Percentiles rank a stretch among this genome's conserved stretches.
These are phyloP conservation scores for Pseudocercospora pini-densiflorae DNA, from an alignment of 2,329 filamentous ascomycete genomes.

Conservation along the genomic window DNA sequence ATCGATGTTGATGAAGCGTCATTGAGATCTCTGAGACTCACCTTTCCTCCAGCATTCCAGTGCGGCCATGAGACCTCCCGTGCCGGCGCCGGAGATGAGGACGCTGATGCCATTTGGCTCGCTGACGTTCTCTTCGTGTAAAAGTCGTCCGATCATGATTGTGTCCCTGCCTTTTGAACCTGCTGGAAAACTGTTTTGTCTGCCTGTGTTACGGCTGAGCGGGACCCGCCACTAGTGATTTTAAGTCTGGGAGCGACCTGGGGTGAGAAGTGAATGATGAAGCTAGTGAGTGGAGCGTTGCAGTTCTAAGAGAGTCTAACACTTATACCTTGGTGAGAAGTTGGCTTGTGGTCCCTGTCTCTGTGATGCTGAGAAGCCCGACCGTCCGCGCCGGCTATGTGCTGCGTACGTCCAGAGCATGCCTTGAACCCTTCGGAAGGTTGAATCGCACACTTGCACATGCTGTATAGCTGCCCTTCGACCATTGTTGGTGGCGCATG, in stretches of 20 bases:
- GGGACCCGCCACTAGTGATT: background rate
- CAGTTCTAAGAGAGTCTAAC: background rate
- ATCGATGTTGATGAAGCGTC: background rate
- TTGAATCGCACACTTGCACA: background rate
- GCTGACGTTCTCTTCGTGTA: background rate
- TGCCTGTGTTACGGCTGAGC: background rate
- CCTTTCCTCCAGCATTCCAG: constrained; percentile 29
- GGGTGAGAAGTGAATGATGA: background rate
- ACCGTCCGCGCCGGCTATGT: background rate
- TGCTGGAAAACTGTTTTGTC: background rate
- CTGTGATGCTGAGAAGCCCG: background rate
- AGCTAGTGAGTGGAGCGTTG: background rate
- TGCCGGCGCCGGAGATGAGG: constrained; percentile 25
- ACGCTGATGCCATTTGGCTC: constrained; percentile 3
- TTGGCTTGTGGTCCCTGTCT: background rate
- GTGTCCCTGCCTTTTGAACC: background rate
- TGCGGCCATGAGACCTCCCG: constrained; percentile 26
- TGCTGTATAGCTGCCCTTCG: background rate
- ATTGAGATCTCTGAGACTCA: background rate
- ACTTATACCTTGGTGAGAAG: background rate
- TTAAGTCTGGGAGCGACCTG: background rate
- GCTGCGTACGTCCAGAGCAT: background rate
- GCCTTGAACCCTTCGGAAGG: background rate
- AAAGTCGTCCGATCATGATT: background rate
- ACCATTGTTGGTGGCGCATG: background rate